These are phyloP conservation scores for Pleurotus salmoneostramineus DNA, from an alignment of 768 basidiomycete genomes.

Conservation along the genomic window DNA sequence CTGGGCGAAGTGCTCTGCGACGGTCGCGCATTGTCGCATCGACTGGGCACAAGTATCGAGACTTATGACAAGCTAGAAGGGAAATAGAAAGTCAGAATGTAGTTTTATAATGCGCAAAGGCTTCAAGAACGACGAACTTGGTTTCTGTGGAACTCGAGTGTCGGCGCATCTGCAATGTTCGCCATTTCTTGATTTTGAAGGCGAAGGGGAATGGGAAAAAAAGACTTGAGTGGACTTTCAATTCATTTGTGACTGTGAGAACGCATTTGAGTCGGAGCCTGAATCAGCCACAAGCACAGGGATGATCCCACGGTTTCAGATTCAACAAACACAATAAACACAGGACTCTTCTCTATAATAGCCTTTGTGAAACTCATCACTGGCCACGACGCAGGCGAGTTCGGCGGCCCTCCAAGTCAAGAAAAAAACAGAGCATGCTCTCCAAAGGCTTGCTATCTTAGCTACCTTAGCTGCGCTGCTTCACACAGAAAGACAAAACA, in stretches of 20 bases:
- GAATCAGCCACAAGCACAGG: constrained; percentile 3
- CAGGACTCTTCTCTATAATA: too few species aligned
- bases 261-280: constrained; percentile 22
- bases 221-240: background rate
- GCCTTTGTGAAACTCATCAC: too few species aligned
- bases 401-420: too few species aligned
- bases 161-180: constrained; percentile 17
- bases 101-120: background rate
- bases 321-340: too few species aligned
- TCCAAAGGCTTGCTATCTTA: too few species aligned
- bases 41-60: constrained; percentile 55
- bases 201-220: background rate
- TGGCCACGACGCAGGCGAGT: too few species aligned
- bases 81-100: background rate
- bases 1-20: constrained; percentile 58
- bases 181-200: constrained; percentile 15
- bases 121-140: constrained; percentile 24
- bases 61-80: constrained; percentile 27
- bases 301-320: too few species aligned
- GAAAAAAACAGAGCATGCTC: too few species aligned
- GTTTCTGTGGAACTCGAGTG: constrained; percentile 26
- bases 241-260: constrained; percentile 28
- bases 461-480: too few species aligned
- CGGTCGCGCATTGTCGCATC: constrained; percentile 58
- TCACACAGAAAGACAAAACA: too few species aligned